Conservation (phyloP, 1,284 basidiomycete genomes). For the Prillingera fragicola region DNA sequence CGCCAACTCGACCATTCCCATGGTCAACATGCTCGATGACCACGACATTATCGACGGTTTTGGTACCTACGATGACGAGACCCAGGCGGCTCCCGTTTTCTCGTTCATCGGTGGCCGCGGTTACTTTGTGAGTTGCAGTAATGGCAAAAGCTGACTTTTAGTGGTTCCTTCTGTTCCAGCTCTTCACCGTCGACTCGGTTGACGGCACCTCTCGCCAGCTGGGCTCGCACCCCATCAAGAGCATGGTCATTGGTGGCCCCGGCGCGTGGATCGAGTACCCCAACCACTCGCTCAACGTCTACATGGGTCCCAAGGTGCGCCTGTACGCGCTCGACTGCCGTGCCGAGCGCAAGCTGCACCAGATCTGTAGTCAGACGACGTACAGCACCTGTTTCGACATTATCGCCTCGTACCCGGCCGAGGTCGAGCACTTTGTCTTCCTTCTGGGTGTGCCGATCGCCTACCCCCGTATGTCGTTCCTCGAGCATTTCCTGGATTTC, state of each 20-base stretch:
- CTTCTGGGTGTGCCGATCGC: conserved; percentile 61
- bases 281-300: conserved; percentile 70
- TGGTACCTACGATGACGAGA: conserved; percentile 70
- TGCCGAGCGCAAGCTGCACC: conserved; percentile 75
- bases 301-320: conserved; percentile 55
- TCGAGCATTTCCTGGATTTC: conserved; percentile 62
- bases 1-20: conserved; percentile 76
- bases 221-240: conserved; percentile 61
- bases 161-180: conserved; percentile 82
- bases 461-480: conserved; percentile 88
- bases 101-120: conserved; percentile 61
- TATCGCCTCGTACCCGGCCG: conserved; percentile 56
- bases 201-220: conserved; percentile 64
- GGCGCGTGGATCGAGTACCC: conserved; percentile 73
- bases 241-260: conserved; percentile 61
- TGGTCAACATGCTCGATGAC: conserved; percentile 63
- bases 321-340: conserved; percentile 80
- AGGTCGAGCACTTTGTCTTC: conserved; percentile 73
- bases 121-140: conserved; percentile 57
- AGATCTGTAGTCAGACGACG: conserved; percentile 66
- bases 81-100: conserved; percentile 74
- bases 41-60: conserved; percentile 78
- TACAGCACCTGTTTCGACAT: conserved; percentile 69
- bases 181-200: conserved; percentile 69
- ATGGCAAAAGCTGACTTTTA: background rate